Base-by-base conservation (phyloP, 495 filamentous ascomycete genomes). In the Aspergillus coremiiformis region DNA sequence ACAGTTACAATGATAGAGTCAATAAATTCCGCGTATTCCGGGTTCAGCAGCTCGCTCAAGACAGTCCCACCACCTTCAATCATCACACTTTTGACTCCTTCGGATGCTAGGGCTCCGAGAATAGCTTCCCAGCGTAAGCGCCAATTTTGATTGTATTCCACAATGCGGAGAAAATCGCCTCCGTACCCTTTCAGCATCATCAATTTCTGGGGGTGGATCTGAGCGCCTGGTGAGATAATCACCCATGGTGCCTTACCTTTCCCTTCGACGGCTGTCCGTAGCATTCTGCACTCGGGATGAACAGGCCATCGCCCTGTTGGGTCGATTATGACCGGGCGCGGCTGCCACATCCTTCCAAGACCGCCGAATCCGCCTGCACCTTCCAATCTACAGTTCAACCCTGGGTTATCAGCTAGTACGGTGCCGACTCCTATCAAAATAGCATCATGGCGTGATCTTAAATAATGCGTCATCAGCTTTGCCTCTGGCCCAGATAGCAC, bases 391-490 rank as follows among this genome's bases (percentile, higher is more conserved):
- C 82, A 89, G 61, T 94, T 95, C 39, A 97, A 70, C 5, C 80
- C 81, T 2, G 91, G 92, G 58, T 97, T 84, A 58, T 97, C 91
- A 11, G 85, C 83, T 39, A 86, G 72, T 15, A 88, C 89, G 12
- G 91, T 97, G 4, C 86, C 84, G 7, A 86, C 84, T 9, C 91
- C 91, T 20, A 97, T 73, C 10, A 92, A 72, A 49, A 97, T 94
- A 12, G 87, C 89, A 54, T 88, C 82, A 67, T 97, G 90, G 11
- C 77, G 78, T 5, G 82, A 81, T 49, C 91, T 86, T 15, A 97
- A 77, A 65, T 85, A 89, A 65, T 97, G 91, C 0, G 91, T 96
- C 85, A 97, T 89, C 46, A 85, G 76, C 65, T 95, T 96, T 12
- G 89, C 84, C 56, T 83, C 74, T 1, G 83, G 80, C 22, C 90